phyloP scores from a whole-genome alignment of 2,329 filamentous ascomycete species.

The Colletotrichum sp. region DNA sequence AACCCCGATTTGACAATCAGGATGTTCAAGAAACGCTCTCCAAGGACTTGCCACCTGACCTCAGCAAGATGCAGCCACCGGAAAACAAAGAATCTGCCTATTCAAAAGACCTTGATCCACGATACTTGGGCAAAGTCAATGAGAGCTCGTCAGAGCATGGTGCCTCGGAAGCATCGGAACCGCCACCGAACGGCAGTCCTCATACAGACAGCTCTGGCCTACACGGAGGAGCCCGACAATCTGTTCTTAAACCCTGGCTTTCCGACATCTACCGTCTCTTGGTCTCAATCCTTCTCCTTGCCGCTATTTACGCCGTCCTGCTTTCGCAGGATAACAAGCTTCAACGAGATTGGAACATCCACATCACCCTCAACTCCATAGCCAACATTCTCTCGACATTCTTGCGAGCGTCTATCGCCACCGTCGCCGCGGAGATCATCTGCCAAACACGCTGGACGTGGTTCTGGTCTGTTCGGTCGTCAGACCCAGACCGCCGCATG shows the following conservation, averaged over 20 bases:
- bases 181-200: fast-evolving
- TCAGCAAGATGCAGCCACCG: neutral
- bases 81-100: neutral
- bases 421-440: neutral
- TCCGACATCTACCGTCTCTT: neutral
- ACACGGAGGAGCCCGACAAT: neutral
- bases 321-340: neutral
- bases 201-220: neutral
- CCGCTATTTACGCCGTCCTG: neutral
- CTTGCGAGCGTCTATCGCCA: neutral
- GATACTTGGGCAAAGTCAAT: neutral
- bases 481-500: neutral
- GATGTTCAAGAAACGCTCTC: neutral
- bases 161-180: neutral
- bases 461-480: neutral
- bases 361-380: neutral
- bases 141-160: neutral
- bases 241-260: neutral
- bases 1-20: neutral
- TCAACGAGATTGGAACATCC: neutral
- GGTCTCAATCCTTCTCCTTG: neutral
- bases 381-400: neutral
- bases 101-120: neutral
- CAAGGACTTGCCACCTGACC: neutral
- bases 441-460: neutral